Conservation (phyloP, 2,329 filamentous ascomycete genomes). For the Gaeumannomyces tritici region DNA sequence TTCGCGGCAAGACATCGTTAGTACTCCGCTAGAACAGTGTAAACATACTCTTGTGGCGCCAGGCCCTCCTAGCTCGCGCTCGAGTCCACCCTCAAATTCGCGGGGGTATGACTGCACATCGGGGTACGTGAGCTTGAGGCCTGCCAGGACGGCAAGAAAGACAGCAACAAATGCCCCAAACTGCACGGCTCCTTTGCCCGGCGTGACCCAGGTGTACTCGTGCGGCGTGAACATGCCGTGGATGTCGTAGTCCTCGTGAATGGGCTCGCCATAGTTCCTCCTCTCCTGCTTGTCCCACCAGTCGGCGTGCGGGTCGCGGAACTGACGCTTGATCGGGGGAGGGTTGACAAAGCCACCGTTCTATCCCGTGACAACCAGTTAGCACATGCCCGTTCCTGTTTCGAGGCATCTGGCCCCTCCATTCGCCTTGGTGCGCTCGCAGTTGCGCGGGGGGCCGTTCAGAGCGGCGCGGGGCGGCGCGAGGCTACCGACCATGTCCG, state of each 20-base stretch:
- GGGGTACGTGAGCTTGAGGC: slow-evolving; percentile 61
- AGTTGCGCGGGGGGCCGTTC: too few relatives aligned
- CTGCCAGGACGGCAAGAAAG: slow-evolving; percentile 55
- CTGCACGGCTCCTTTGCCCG: slow-evolving; percentile 61
- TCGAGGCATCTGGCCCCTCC: not conserved
- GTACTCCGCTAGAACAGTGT: not conserved
- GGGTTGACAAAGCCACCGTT: slow-evolving; percentile 82
- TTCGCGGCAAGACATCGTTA: slow-evolving; percentile 8
- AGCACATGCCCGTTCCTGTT: slow-evolving; percentile 6
- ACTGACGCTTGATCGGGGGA: slow-evolving; percentile 71
- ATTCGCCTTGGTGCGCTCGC: too few relatives aligned
- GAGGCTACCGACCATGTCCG: slow-evolving; percentile 47
- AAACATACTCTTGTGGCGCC: slow-evolving; percentile 55
- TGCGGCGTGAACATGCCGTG: slow-evolving; percentile 83
- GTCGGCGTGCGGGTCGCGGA: slow-evolving; percentile 83
- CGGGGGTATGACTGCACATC: slow-evolving; percentile 61
- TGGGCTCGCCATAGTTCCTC: slow-evolving; percentile 90
- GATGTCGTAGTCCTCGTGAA: slow-evolving; percentile 93
- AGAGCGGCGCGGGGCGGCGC: not conserved
- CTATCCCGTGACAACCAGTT: slow-evolving; percentile 32
- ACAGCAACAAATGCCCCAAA: slow-evolving; percentile 56
- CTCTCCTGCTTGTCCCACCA: slow-evolving; percentile 99
- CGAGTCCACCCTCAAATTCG: slow-evolving; percentile 63
- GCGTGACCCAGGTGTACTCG: slow-evolving; percentile 74
- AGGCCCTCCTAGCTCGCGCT: slow-evolving; percentile 65